Conservation (phyloP, 805 yeast genomes). For the Nakazawaea populi region DNA sequence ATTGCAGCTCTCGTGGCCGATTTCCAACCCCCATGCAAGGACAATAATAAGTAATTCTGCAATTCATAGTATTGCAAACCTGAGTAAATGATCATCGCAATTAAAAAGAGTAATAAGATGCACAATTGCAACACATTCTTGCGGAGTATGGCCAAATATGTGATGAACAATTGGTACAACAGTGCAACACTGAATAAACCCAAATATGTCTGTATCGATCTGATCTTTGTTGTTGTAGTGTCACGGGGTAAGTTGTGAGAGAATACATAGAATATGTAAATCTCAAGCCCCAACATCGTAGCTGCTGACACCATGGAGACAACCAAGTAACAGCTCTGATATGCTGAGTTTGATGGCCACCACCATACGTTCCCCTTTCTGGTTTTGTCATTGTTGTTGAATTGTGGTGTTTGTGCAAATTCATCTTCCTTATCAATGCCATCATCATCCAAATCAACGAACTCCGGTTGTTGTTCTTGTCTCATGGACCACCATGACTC, state of each 20-base stretch:
- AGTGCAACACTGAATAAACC: conserved; percentile 39
- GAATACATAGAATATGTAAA: conserved; percentile 32
- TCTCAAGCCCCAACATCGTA: conserved; percentile 29
- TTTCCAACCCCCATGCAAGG: neutral
- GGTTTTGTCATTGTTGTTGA: too few relatives aligned
- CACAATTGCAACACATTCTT: conserved; percentile 31
- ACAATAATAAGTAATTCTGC: conserved; percentile 16
- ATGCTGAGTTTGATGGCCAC: neutral
- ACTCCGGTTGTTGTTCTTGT: too few relatives aligned
- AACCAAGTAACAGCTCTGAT: conserved; percentile 17
- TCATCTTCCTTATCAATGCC: too few relatives aligned
- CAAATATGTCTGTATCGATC: conserved; percentile 28
- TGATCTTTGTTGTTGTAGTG: conserved; percentile 17
- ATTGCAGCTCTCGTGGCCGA: too few relatives aligned
- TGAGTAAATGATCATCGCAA: conserved; percentile 37
- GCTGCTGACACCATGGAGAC: conserved; percentile 29
- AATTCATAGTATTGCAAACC: conserved; percentile 38
- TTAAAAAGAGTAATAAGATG: conserved; percentile 29
- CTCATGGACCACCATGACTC: too few relatives aligned
- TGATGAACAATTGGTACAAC: conserved; percentile 31
- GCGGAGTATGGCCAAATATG: conserved; percentile 28
- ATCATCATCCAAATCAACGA: too few relatives aligned
- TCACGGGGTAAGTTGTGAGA: conserved; percentile 20
- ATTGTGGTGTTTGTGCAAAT: too few relatives aligned
- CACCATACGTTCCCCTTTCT: neutral